Percentiles rank a stretch among this genome's conserved stretches.
Evolutionary conservation across 352 stramenopile genomes (phyloP).

Genomic region (Phytophthora uliginosa): DNA sequence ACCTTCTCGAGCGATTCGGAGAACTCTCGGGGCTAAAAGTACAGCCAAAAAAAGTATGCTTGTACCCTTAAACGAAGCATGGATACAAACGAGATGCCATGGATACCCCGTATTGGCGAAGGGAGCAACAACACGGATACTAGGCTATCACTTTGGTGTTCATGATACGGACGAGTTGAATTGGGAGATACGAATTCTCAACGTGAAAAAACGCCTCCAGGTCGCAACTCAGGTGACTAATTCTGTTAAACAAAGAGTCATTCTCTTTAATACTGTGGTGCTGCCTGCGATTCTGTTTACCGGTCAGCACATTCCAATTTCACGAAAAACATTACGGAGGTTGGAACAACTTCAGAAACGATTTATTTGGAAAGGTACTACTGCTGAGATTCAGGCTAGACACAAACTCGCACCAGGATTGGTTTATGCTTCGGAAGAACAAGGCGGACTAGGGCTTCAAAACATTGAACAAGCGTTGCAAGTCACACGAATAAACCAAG

Average conservation of each 20-base stretch:
- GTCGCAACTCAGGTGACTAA: not conserved
- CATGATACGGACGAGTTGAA: not conserved
- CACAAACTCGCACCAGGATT: not conserved
- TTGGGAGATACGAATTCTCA: constrained; percentile 1
- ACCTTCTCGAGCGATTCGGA: not conserved
- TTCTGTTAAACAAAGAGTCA: constrained; percentile 5
- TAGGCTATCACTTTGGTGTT: constrained; percentile 8
- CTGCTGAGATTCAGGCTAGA: too few species aligned
- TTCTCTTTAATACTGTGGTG: constrained; percentile 9
- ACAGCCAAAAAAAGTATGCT: constrained; percentile 7
- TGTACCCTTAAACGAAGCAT: not conserved
- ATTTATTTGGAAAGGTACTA: constrained; percentile 16
- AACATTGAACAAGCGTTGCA: too few species aligned
- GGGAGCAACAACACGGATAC: not conserved
- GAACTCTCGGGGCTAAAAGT: constrained; percentile 7
- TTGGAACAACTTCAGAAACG: constrained; percentile 14
- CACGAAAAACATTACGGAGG: not conserved
- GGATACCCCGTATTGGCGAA: constrained; percentile 8
- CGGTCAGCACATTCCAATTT: constrained; percentile 4
- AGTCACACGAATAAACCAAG: too few species aligned
- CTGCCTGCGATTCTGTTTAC: constrained; percentile 13
- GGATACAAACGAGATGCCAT: not conserved
- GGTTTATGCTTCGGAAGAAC: too few species aligned
- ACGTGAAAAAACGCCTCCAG: constrained; percentile 1
- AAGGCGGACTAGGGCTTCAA: too few species aligned